Conservation (phyloP, 345 rosid species). For the Eucalyptus globulus region DNA sequence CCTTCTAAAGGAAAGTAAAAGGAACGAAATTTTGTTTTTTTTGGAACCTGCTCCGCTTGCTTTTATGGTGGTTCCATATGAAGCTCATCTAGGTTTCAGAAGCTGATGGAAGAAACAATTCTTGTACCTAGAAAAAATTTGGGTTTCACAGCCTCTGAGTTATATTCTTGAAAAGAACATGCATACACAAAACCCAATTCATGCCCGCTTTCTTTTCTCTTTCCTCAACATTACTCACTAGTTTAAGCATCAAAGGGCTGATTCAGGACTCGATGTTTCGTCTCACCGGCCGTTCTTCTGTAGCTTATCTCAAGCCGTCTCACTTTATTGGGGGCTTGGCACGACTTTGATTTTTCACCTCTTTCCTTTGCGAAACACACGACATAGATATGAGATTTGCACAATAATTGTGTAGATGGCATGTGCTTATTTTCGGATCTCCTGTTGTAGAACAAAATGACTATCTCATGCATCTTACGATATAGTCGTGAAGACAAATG, state of each 20-base stretch:
- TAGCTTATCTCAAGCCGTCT: neutral
- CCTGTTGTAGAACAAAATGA: neutral
- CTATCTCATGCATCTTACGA: neutral
- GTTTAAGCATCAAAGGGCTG: neutral
- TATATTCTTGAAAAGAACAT: neutral
- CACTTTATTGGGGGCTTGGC: neutral
- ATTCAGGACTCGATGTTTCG: neutral
- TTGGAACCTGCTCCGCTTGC: neutral
- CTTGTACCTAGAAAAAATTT: neutral
- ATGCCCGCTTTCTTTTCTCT: neutral
- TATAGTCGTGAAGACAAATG: neutral
- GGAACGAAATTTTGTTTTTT: neutral
- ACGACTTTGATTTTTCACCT: neutral
- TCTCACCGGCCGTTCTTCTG: neutral
- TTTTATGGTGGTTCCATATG: neutral
- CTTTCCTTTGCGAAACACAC: neutral
- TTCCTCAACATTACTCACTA: neutral
- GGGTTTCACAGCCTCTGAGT: neutral
- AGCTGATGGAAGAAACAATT: neutral
- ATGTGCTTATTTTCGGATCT: neutral
- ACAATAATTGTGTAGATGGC: neutral
- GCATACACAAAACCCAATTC: neutral
- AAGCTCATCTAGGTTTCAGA: neutral
- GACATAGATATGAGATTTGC: neutral
- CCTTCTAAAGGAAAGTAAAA: neutral